phyloP scores from a whole-genome alignment of 345 rosid species.

The Pugionium cornutum region DNA sequence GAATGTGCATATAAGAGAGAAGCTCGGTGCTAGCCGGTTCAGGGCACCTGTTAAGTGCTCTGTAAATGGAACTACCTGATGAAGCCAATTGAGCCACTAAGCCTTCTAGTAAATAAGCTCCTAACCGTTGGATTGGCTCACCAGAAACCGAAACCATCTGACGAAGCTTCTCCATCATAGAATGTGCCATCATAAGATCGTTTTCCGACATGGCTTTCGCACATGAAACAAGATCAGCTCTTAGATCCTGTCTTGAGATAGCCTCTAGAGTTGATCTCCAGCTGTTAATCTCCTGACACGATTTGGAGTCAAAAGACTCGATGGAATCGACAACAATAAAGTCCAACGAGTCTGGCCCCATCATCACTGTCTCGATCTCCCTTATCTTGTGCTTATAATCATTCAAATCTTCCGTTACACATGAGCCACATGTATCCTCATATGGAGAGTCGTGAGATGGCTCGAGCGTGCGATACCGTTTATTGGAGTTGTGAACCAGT shows the following conservation, averaged over 20 bases:
- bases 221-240: constrained; percentile 58
- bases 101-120: constrained; percentile 93
- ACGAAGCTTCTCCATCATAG: constrained; percentile 66
- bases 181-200: constrained; percentile 61
- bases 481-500: constrained; percentile 44
- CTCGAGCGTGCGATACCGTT: constrained; percentile 60
- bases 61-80: constrained; percentile 82
- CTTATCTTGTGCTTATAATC: constrained; percentile 69
- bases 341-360: constrained; percentile 65
- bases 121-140: constrained; percentile 92
- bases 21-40: constrained; percentile 79
- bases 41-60: constrained; percentile 56
- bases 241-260: constrained; percentile 58
- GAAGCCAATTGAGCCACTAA: constrained; percentile 80
- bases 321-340: constrained; percentile 3
- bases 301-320: constrained; percentile 30
- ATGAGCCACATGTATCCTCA: constrained; percentile 66
- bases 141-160: constrained; percentile 89
- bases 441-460: constrained; percentile 54
- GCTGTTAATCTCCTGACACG: constrained; percentile 42
- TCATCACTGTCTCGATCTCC: constrained; percentile 78
- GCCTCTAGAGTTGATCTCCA: constrained; percentile 60
- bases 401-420: constrained; percentile 65
- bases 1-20: constrained; percentile 84
- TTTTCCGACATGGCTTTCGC: constrained; percentile 82